Conservation (phyloP, 2,329 filamentous ascomycete species). For the Sarocladium oryzae region DNA sequence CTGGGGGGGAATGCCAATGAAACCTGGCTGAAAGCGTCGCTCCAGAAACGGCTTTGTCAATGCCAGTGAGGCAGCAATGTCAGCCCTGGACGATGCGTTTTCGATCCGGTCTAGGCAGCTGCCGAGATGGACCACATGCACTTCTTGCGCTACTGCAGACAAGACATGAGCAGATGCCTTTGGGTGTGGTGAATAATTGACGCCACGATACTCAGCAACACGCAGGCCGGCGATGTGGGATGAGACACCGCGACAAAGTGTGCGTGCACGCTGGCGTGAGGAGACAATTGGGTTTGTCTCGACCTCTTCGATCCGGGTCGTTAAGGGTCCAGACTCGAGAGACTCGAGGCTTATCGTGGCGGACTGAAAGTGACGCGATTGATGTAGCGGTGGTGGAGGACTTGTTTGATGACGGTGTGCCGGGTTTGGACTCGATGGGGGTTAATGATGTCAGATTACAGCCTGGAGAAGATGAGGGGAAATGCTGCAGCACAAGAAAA, state of each 20-base stretch:
- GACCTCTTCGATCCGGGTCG: too few relatives aligned
- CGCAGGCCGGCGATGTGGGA: background rate
- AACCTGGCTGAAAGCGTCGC: conserved; percentile 6
- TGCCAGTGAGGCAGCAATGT: background rate
- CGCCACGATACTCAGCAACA: background rate
- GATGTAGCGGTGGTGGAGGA: background rate
- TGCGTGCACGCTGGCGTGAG: too few relatives aligned
- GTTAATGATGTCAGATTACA: too few relatives aligned
- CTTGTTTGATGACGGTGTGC: background rate
- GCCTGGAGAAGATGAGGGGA: background rate
- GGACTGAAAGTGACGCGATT: background rate
- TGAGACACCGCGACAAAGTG: background rate
- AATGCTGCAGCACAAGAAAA: background rate
- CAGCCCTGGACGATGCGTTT: background rate
- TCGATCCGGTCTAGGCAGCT: background rate
- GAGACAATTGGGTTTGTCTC: background rate
- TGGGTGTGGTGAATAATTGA: background rate
- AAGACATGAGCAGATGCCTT: background rate
- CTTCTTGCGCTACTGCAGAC: background rate
- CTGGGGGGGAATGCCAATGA: background rate
- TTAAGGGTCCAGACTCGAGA: conserved; percentile 7
- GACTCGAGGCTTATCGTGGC: conserved; percentile 4
- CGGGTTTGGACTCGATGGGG: background rate
- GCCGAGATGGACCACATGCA: background rate
- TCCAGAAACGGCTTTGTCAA: conserved; percentile 3